Evolutionary conservation across 2,329 filamentous ascomycete species (phyloP).

Genomic region (Aspergillus sp.): DNA sequence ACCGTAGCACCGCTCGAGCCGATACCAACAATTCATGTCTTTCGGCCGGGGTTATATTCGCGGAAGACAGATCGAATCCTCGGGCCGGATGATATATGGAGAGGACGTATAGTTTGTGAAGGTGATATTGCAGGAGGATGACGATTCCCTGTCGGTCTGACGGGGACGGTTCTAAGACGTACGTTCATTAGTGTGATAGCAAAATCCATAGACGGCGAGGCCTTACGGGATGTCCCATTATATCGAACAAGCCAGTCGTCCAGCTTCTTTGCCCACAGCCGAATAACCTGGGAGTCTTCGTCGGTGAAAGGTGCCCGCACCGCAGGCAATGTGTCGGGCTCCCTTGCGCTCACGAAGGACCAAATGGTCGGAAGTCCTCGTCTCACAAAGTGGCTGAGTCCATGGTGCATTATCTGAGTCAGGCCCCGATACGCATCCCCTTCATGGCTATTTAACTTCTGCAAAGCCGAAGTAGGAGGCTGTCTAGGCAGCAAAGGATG

Average conservation of each 20-base stretch:
- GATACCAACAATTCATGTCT: constrained; percentile 30
- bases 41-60: constrained; percentile 27
- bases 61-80: constrained; percentile 27
- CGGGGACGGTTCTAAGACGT: constrained; percentile 8
- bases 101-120: constrained; percentile 31
- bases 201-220: neutral
- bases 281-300: constrained; percentile 27
- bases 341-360: constrained; percentile 25
- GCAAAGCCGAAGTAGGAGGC: constrained; percentile 20
- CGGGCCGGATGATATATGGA: constrained; percentile 32
- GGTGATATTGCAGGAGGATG: constrained; percentile 31
- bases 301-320: constrained; percentile 25
- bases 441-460: constrained; percentile 20
- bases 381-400: constrained; percentile 31
- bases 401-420: constrained; percentile 31
- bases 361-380: constrained; percentile 29
- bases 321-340: constrained; percentile 7
- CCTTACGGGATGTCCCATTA: constrained; percentile 27
- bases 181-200: neutral
- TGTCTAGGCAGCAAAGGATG: constrained; percentile 28
- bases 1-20: constrained; percentile 28
- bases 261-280: constrained; percentile 27
- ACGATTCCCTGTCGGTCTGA: constrained; percentile 31
- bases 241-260: constrained; percentile 32
- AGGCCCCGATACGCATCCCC: constrained; percentile 27